A percentile compares a stretch with the other conserved stretches of the same genome.
Conservation (phyloP, 805 yeast genomes). For the Starmerella tilneyi region DNA sequence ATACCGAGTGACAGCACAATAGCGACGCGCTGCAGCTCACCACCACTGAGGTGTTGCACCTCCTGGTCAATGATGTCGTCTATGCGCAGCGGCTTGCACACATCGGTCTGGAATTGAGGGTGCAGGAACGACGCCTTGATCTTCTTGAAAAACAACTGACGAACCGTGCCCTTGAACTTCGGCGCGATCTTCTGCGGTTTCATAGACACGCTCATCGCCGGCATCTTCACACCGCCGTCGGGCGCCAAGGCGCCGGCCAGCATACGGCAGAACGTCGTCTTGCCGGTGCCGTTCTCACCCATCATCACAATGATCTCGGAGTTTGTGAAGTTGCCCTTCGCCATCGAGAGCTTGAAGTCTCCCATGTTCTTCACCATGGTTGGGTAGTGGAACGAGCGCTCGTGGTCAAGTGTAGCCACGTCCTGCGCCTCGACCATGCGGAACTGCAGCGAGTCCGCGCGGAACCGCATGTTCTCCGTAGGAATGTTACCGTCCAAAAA, state of each 20-base stretch:
- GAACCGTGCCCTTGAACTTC: conserved; percentile 95
- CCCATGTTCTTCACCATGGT: conserved; percentile 86
- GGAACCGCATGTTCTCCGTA: conserved; percentile 91
- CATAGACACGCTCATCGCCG: conserved; percentile 87
- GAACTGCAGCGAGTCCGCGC: conserved; percentile 91
- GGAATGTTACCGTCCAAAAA: conserved; percentile 97
- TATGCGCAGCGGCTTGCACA: conserved; percentile 84
- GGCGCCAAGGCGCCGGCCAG: conserved; percentile 89
- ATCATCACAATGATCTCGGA: conserved; percentile 97
- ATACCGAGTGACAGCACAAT: conserved; percentile 89
- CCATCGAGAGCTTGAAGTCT: conserved; percentile 76
- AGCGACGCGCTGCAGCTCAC: conserved; percentile 99
- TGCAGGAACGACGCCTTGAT: conserved; percentile 86
- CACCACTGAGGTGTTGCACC: conserved; percentile 96
- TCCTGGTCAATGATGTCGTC: conserved; percentile 95
- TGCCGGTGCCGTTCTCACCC: conserved; percentile 99
- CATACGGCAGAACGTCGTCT: conserved; percentile 91
- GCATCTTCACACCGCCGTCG: conserved; percentile 68
- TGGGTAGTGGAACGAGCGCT: conserved; percentile 70
- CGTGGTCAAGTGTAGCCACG: conserved; percentile 60
- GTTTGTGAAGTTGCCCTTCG: conserved; percentile 84
- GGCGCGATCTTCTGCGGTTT: conserved; percentile 99
- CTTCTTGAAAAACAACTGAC: conserved; percentile 93
- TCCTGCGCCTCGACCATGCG: conserved; percentile 86
- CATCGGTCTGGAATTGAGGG: conserved; percentile 98